Percentiles rank a stretch among this genome's conserved stretches.
Conservation (phyloP, 2,329 filamentous ascomycete species). For the Colletotrichum navitas region DNA sequence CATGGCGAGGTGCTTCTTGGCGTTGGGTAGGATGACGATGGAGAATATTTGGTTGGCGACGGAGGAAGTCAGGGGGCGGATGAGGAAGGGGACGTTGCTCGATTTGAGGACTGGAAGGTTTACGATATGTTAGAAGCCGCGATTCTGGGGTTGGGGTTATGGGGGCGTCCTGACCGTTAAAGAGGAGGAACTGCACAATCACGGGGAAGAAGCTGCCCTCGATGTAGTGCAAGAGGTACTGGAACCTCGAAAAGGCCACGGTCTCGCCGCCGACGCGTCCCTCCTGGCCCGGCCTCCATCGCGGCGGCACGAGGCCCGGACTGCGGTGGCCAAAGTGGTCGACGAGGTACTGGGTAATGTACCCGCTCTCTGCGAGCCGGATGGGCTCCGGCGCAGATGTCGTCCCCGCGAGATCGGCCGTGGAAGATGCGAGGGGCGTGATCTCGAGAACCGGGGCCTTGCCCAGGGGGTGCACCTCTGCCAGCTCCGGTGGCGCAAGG, state of each 20-base stretch:
- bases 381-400: conserved; percentile 53
- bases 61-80: conserved; percentile 63
- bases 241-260: conserved; percentile 69
- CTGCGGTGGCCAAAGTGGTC: conserved; percentile 67
- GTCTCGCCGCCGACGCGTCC: conserved; percentile 71
- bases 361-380: conserved; percentile 84
- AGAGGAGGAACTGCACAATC: conserved; percentile 68
- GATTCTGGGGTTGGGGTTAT: no score
- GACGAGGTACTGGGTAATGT: conserved; percentile 86
- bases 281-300: conserved; percentile 69
- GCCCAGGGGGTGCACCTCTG: conserved; percentile 84
- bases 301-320: conserved; percentile 62
- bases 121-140: background rate
- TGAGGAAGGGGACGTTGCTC: conserved; percentile 62
- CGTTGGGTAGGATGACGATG: conserved; percentile 60
- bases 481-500: conserved; percentile 80
- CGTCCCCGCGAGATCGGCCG: background rate
- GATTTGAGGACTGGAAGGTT: conserved; percentile 56
- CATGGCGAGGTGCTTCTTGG: conserved; percentile 60
- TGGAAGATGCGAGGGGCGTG: conserved; percentile 53
- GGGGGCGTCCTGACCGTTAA: conserved; percentile 4
- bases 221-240: conserved; percentile 83
- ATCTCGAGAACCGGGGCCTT: conserved; percentile 86
- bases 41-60: conserved; percentile 59
- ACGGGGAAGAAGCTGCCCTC: conserved; percentile 87